phyloP scores from a whole-genome alignment of 225 moss, liverwort and hornwort species.

The Marchantia paleacea region DNA sequence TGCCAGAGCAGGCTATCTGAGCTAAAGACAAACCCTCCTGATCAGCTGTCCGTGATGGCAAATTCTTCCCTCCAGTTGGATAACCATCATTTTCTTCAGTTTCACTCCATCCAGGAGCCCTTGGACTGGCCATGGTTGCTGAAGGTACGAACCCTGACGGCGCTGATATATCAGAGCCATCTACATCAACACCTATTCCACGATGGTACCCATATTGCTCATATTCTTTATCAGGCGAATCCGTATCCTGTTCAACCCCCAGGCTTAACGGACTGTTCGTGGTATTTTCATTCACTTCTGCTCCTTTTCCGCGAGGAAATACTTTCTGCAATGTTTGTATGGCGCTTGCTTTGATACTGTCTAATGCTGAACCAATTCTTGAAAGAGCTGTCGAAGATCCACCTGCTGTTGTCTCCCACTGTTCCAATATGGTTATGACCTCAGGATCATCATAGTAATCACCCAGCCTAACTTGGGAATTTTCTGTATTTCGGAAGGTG shows the following conservation, averaged over 20 bases:
- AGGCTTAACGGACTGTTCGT: constrained; percentile 27
- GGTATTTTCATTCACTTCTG: constrained; percentile 41
- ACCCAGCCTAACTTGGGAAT: constrained; percentile 53
- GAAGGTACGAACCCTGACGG: constrained; percentile 25
- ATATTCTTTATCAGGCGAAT: constrained; percentile 51
- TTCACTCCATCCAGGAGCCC: constrained; percentile 54
- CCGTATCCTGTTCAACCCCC: constrained; percentile 34
- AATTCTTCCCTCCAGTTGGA: constrained; percentile 32
- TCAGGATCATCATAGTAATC: constrained; percentile 81
- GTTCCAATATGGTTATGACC: constrained; percentile 71
- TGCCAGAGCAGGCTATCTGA: constrained; percentile 61
- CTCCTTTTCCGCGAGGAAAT: constrained; percentile 56
- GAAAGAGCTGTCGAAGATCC: constrained; percentile 88
- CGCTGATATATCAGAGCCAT: constrained; percentile 11
- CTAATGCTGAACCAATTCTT: constrained; percentile 75
- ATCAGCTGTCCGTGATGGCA: constrained; percentile 20
- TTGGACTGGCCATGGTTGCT: constrained; percentile 22
- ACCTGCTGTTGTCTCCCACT: constrained; percentile 73
- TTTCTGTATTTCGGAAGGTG: constrained; percentile 72
- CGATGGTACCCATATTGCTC: constrained; percentile 58
- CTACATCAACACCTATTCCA: constrained; percentile 29
- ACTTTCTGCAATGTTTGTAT: constrained; percentile 68
- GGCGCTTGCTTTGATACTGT: constrained; percentile 57
- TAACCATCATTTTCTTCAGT: constrained; percentile 36
- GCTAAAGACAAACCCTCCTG: constrained; percentile 39